These are phyloP conservation scores for Salicornia ramosissima DNA, from an alignment of 148 eudicot genomes.

Conservation along the genomic window DNA sequence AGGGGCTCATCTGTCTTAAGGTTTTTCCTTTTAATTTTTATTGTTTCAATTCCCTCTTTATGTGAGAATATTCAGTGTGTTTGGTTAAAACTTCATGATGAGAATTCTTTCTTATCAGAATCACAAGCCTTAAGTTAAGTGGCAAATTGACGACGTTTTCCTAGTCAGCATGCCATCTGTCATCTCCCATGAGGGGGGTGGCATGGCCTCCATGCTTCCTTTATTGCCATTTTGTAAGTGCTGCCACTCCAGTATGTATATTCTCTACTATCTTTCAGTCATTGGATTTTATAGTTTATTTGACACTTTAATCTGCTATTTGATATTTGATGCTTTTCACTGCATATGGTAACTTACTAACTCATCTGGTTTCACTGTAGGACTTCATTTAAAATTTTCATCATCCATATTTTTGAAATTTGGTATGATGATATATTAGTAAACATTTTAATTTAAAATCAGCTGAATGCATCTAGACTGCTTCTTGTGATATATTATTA, in stretches of 20 bases:
- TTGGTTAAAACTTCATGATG: slow-evolving; percentile 24
- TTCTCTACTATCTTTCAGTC: slow-evolving; percentile 24
- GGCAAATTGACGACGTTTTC: slow-evolving; percentile 20
- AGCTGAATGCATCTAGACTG: neutral
- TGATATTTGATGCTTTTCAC: neutral
- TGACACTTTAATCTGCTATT: neutral
- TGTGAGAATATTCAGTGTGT: slow-evolving; percentile 38
- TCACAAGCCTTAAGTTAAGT: slow-evolving; percentile 24
- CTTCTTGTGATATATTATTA: neutral
- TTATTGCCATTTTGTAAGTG: neutral
- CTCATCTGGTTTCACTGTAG: neutral
- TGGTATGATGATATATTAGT: neutral
- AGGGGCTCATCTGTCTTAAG: slow-evolving; percentile 23
- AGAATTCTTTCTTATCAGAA: slow-evolving; percentile 51
- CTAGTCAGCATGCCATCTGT: slow-evolving; percentile 29
- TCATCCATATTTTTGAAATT: neutral
- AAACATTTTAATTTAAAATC: neutral
- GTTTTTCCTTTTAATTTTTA: slow-evolving; percentile 15
- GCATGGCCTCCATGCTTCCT: slow-evolving; percentile 27
- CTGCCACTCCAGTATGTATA: slow-evolving; percentile 22
- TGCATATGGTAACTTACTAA: neutral
- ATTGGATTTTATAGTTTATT: neutral
- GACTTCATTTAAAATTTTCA: neutral
- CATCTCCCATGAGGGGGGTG: slow-evolving; percentile 23
- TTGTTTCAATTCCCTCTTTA: neutral